Evolutionary conservation across 352 stramenopile genomes (phyloP).

Genomic region (Phytophthora constricta): DNA sequence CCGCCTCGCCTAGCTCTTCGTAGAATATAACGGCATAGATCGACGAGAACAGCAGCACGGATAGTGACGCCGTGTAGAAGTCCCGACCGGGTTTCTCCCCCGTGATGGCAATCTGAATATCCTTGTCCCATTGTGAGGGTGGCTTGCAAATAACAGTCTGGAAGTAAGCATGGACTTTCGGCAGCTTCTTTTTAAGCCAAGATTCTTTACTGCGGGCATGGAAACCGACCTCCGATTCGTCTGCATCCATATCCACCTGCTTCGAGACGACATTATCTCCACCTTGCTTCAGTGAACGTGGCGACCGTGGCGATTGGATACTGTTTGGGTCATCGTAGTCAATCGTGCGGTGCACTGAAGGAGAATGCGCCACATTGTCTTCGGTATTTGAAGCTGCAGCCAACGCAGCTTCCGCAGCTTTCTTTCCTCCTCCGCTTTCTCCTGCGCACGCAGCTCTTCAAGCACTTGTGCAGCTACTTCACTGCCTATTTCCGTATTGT

Average conservation of each 20-base stretch:
- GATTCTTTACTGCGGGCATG: constrained; percentile 55
- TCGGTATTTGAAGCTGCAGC: constrained; percentile 5
- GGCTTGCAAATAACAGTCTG: constrained; percentile 65
- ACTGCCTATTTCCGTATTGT: constrained; percentile 40
- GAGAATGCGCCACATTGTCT: constrained; percentile 31
- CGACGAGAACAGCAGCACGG: constrained; percentile 63
- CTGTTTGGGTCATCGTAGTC: constrained; percentile 21
- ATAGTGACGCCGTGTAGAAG: constrained; percentile 76
- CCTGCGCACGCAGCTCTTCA: constrained; percentile 54
- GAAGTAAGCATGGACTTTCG: constrained; percentile 64
- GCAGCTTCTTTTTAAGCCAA: constrained; percentile 61
- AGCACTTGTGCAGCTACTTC: constrained; percentile 56
- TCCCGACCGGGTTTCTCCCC: constrained; percentile 82
- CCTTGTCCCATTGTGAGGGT: constrained; percentile 84
- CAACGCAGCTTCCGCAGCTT: constrained; percentile 21
- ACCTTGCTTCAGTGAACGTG: constrained; percentile 20
- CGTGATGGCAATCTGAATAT: constrained; percentile 83
- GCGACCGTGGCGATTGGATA: constrained; percentile 11
- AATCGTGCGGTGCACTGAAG: constrained; percentile 24
- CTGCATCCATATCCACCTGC: constrained; percentile 70
- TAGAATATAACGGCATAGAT: constrained; percentile 86
- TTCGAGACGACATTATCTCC: constrained; percentile 50
- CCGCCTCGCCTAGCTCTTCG: constrained; percentile 65
- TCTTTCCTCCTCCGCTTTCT: constrained; percentile 50
- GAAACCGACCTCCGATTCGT: constrained; percentile 48